Base-by-base conservation (phyloP, 1,284 basidiomycete species). In the Exobasidium cylindrosporum region DNA sequence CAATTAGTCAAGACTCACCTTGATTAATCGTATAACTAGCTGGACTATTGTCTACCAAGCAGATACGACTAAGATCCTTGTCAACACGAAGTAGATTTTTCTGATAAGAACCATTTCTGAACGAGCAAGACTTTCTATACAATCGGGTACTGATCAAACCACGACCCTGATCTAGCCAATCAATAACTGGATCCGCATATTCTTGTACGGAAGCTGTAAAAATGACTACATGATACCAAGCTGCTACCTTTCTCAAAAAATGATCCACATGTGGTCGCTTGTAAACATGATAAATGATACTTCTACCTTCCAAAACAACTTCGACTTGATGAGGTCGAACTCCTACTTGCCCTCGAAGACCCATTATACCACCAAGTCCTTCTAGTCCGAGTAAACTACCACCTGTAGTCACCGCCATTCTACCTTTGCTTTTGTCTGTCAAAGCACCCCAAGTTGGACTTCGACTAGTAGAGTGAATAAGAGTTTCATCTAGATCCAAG, bases 191-290 rank as follows among this genome's bases (percentile, higher is more conserved):
- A 83, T 99, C 95, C 62, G 95, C 95, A 80, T 99, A 99, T 81
- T 98, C 95, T 76, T 93, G 90, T 88, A 99, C 92, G 4, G 93
- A 97, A 1, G 95, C 96, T 21, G 95, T 99, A 81, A 95, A 99
- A 68, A 99, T 91, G 60, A 99, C 94, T 59, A 99, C 87, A 1
- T 94, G 97, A 82, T 99, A 99, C 95, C 95, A 99, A 45, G 88
- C 85, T 26, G 95, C 94, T 49, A 97, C 96, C 61, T 77, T 77
- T 44, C 73, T 64, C 35, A 79, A 46, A 52, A 79, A 79, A 52
- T 74, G 71, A 58, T 79, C 82, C 90, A 96, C 82, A 97, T 95
- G 61, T 89, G 95, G 95, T 59, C 95, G 86, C 82, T 99, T 99
- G 83, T 98, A 97, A 53, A 99, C 95, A 81, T 97, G 95, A 80